phyloP scores from a whole-genome alignment of 768 basidiomycete species.

The Imleria badia region DNA sequence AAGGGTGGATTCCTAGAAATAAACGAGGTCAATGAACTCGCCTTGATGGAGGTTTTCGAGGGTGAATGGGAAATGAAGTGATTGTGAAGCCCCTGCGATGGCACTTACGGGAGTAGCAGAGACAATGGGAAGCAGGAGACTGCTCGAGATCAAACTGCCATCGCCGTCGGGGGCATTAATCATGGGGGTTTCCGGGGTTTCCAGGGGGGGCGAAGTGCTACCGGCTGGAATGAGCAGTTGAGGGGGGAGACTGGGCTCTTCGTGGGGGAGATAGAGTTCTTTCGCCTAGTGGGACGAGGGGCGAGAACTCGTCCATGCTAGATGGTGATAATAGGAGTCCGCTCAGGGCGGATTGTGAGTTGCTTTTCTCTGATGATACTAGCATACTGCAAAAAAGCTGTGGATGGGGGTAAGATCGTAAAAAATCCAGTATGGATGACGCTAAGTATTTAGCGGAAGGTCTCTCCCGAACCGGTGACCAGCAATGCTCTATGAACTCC shows the following conservation, averaged over 20 bases:
- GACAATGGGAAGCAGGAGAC: slow-evolving; percentile 74
- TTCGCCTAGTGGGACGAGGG: slow-evolving; percentile 19
- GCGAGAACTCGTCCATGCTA: not conserved
- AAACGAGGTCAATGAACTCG: slow-evolving; percentile 38
- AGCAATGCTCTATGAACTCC: slow-evolving; percentile 8
- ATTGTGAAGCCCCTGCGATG: slow-evolving; percentile 46
- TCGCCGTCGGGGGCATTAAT: slow-evolving; percentile 65
- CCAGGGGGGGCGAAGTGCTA: slow-evolving; percentile 41
- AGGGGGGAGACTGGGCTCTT: slow-evolving; percentile 67
- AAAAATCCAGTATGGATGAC: not conserved
- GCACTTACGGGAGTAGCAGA: slow-evolving; percentile 80
- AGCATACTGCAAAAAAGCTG: not conserved
- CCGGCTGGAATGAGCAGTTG: slow-evolving; percentile 56
- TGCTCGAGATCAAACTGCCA: slow-evolving; percentile 43
- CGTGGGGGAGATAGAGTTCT: slow-evolving; percentile 38
- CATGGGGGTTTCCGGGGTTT: slow-evolving; percentile 47
- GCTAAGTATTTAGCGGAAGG: not conserved
- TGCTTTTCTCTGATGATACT: not conserved
- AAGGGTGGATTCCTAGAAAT: slow-evolving; percentile 33
- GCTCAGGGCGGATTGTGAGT: not conserved
- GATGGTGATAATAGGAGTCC: not conserved
- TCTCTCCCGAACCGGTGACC: slow-evolving; percentile 1
- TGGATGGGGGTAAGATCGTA: not conserved
- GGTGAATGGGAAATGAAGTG: slow-evolving; percentile 52
- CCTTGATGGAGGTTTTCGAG: slow-evolving; percentile 53